Base-by-base conservation (phyloP, 2,329 filamentous ascomycete genomes). In the Phyllosticta capitalensis region DNA sequence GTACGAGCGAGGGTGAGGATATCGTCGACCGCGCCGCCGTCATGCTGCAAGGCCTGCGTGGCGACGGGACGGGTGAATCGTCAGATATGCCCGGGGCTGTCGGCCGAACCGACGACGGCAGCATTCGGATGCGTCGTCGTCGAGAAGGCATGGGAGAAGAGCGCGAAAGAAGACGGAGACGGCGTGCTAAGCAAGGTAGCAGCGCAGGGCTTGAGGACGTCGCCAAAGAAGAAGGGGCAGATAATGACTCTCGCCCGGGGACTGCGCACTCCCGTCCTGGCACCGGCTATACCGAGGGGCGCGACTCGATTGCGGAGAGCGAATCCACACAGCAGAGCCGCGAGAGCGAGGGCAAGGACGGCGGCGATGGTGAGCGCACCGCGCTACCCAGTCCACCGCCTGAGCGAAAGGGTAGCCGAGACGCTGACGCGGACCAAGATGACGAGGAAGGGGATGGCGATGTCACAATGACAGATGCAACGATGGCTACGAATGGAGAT, bases 1-100 rank as follows among this genome's bases (percentile, higher is more conserved):
- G 56, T 3, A 65, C 62, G 12, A 60, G 64, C 45, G 67, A 72
- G 26, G 71, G 65, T 65, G 59, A 71, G 62, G 90, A 95, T 64
- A 85, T 97, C 26, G 92, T 90, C 2, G 88, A 92, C 65, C 84
- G 91, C 56, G 92, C 92, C 2, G 90, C 90, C 1, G 83, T 86
- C 64, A 78, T 96, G 71, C 78, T 97, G 28, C 89, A 95, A 69
- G 90, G 90, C 52, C 86, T 96, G 73, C 83, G 90, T 61, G 80
- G 84, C 50, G 83, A 83, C 50, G 83, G 71, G 24, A 74, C 7
- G 77, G 74, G 63, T 63, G 72, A 20, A 76, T 83, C 70, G 76
- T 80, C 74, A 74, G 84, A 55, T 20, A 30, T 49, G 14, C 58
- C 58, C 3, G 30, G 30, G 5, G 30, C 30, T 14, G 30, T 38